Conservation (phyloP, 805 yeast species). For the Saccharomycopsis fodiens region DNA sequence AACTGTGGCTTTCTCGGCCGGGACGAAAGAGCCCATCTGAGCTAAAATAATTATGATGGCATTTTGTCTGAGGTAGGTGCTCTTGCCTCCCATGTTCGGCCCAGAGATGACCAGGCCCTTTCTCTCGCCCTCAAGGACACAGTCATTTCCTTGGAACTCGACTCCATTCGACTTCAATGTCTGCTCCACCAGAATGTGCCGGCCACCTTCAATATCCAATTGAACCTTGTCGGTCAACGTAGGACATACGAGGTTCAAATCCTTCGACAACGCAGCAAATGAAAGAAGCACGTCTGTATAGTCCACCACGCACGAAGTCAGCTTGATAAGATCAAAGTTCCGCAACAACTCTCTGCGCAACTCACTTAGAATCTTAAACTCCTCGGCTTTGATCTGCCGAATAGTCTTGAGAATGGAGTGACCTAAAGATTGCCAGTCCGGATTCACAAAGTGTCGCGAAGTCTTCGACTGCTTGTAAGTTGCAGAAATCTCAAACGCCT, state of each 20-base stretch:
- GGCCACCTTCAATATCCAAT: constrained; percentile 52
- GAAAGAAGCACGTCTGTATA: constrained; percentile 66
- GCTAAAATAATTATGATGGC: constrained; percentile 63
- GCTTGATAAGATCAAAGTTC: constrained; percentile 39
- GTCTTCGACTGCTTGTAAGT: constrained; percentile 22
- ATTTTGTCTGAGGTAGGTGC: constrained; percentile 66
- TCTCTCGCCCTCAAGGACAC: constrained; percentile 23
- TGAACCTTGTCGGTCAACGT: constrained; percentile 39
- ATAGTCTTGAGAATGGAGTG: constrained; percentile 36
- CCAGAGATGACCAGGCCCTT: constrained; percentile 67
- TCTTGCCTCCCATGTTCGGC: constrained; percentile 86
- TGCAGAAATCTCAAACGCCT: constrained; percentile 22
- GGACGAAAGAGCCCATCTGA: constrained; percentile 69
- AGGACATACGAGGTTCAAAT: constrained; percentile 62
- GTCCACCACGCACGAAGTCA: constrained; percentile 46
- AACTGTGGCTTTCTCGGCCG: constrained; percentile 53
- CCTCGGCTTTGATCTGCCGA: constrained; percentile 47
- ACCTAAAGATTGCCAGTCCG: constrained; percentile 50
- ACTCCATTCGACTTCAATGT: constrained; percentile 42
- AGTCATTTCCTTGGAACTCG: constrained; percentile 29
- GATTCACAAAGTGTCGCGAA: constrained; percentile 36
- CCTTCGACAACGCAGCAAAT: constrained; percentile 66
- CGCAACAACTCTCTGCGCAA: constrained; percentile 42
- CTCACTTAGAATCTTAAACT: constrained; percentile 41
- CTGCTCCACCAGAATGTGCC: constrained; percentile 83